phyloP scores from a whole-genome alignment of 441 rosid genomes.

The Brassica balearica region DNA sequence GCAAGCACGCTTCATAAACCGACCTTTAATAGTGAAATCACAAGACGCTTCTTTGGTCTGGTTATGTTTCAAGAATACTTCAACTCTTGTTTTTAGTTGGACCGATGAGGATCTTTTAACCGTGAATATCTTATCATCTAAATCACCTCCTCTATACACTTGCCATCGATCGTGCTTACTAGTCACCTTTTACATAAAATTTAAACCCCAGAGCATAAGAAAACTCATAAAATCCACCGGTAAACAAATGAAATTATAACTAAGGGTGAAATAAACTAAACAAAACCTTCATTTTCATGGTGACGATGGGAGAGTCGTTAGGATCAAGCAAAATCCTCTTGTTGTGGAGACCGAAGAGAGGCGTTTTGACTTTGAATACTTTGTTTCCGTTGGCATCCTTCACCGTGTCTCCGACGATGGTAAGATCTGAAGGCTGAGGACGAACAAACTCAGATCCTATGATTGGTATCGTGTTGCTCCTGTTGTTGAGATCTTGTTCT shows the following conservation, averaged over 20 bases:
- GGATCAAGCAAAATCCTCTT: slow-evolving; percentile 40
- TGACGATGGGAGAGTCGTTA: slow-evolving; percentile 40
- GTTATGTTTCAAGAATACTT: slow-evolving; percentile 48
- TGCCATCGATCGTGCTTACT: slow-evolving; percentile 50
- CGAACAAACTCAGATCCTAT: slow-evolving; percentile 36
- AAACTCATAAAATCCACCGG: not conserved
- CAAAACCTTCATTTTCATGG: slow-evolving; percentile 48
- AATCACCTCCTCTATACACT: slow-evolving; percentile 45
- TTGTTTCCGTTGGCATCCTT: slow-evolving; percentile 33
- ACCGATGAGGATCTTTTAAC: slow-evolving; percentile 44
- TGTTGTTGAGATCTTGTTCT: slow-evolving; percentile 20
- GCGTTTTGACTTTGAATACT: slow-evolving; percentile 45
- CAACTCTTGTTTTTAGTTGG: slow-evolving; percentile 44
- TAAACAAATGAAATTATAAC: not conserved
- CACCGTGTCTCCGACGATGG: slow-evolving; percentile 40
- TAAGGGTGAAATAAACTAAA: not conserved
- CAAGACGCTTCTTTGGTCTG: slow-evolving; percentile 40
- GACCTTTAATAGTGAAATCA: slow-evolving; percentile 46
- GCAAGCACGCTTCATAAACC: slow-evolving; percentile 49
- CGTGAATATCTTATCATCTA: slow-evolving; percentile 44
- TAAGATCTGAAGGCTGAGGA: slow-evolving; percentile 36
- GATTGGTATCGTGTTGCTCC: slow-evolving; percentile 22
- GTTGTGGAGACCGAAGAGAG: slow-evolving; percentile 47
- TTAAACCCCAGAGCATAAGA: slow-evolving; percentile 21
- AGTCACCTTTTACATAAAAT: slow-evolving; percentile 34